These are phyloP conservation scores for Phallus indusiatus DNA, from an alignment of 768 basidiomycete species.

Conservation along the genomic window DNA sequence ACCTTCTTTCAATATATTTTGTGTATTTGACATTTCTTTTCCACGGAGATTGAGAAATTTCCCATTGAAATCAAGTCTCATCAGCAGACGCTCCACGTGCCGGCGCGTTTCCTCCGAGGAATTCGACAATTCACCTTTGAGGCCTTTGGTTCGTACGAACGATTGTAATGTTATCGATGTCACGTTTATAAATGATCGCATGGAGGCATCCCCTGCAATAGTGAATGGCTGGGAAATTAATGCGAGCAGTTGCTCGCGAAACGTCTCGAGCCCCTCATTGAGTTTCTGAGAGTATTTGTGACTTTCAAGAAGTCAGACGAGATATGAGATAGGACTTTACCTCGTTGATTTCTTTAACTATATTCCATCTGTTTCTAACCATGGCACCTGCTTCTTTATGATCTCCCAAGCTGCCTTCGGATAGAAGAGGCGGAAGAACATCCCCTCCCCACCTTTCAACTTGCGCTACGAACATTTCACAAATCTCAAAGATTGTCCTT, in stretches of 20 bases:
- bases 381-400: constrained; percentile 55
- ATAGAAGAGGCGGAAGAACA: constrained; percentile 72
- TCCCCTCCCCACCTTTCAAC: constrained; percentile 92
- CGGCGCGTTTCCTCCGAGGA: constrained; percentile 61
- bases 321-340: constrained; percentile 30
- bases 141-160: constrained; percentile 40
- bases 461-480: constrained; percentile 79
- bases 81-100: constrained; percentile 72
- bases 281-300: constrained; percentile 48
- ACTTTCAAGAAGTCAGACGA: neutral
- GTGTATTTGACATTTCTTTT: neutral
- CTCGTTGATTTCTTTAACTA: constrained; percentile 72
- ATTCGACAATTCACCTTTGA: constrained; percentile 35
- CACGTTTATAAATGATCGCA: constrained; percentile 52
- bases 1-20: constrained; percentile 12
- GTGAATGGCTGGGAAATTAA: constrained; percentile 67
- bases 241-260: constrained; percentile 71
- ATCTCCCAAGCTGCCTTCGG: constrained; percentile 61
- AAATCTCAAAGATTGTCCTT: constrained; percentile 68
- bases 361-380: constrained; percentile 58
- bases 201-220: constrained; percentile 52
- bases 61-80: constrained; percentile 81
- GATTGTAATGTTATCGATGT: constrained; percentile 40
- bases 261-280: constrained; percentile 54
- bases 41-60: constrained; percentile 39